Percentiles rank a stretch among this genome's conserved stretches.
phyloP scores from a whole-genome alignment of 2,329 filamentous ascomycete genomes.

The Claviceps sp. region DNA sequence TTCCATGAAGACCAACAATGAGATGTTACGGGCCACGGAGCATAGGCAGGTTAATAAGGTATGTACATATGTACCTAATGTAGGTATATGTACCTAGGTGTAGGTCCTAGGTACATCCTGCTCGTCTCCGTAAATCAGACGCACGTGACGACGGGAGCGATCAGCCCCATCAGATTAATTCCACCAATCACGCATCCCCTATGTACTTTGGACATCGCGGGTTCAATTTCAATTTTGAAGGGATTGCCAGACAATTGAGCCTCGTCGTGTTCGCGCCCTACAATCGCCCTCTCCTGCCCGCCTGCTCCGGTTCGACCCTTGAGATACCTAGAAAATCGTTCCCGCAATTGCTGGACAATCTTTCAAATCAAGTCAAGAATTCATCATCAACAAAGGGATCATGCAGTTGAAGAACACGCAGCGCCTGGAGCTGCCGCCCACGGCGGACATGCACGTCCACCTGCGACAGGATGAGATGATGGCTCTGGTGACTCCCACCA shows the following conservation, averaged over 20 bases:
- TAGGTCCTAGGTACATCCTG: too few species aligned
- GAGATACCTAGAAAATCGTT: too few species aligned
- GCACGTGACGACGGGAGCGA: not conserved
- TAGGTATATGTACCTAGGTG: too few species aligned
- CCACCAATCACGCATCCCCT: not conserved
- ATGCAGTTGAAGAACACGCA: constrained; percentile 6
- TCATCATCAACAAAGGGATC: not conserved
- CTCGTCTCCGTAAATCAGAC: not conserved
- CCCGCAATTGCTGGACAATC: too few species aligned
- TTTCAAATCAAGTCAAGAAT: too few species aligned
- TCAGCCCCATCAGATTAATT: not conserved
- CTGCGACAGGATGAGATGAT: constrained; percentile 55
- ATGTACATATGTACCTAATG: too few species aligned
- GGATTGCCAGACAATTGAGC: not conserved
- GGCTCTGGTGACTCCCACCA: constrained; percentile 37
- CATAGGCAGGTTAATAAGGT: too few species aligned
- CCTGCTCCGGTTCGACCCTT: too few species aligned
- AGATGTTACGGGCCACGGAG: too few species aligned
- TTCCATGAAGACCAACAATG: not conserved
- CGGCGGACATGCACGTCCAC: constrained; percentile 60
- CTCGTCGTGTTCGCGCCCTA: not conserved
- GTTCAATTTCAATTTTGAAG: not conserved
- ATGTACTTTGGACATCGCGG: not conserved
- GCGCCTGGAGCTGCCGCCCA: constrained; percentile 39
- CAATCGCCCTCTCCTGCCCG: too few species aligned